phyloP scores from a whole-genome alignment of 495 filamentous ascomycete genomes.

The Viridothelium virens region DNA sequence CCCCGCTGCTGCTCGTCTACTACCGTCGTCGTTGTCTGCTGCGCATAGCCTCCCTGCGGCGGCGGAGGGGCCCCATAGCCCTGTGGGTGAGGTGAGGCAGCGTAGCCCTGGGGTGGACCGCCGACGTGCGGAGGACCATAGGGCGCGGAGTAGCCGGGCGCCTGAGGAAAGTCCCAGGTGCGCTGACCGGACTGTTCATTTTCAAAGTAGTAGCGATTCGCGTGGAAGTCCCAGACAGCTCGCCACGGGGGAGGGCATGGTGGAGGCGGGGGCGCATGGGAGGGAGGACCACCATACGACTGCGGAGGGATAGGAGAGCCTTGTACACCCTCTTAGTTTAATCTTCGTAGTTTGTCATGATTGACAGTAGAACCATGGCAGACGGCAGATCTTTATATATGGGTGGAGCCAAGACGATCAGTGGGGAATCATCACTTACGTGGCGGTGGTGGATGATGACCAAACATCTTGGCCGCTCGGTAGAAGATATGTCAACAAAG shows the following conservation, averaged over 20 bases:
- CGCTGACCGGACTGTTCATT: constrained; percentile 51
- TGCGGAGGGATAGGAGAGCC: constrained; percentile 5
- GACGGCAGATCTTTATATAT: too few species aligned
- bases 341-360: neutral
- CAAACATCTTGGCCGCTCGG: neutral
- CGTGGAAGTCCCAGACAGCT: constrained; percentile 50
- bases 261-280: constrained; percentile 17
- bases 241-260: constrained; percentile 51
- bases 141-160: neutral
- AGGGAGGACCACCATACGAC: constrained; percentile 3
- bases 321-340: neutral
- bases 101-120: neutral
- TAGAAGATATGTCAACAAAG: neutral
- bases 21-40: neutral
- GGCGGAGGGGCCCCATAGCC: neutral
- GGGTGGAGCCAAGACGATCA: too few species aligned
- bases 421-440: neutral
- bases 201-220: constrained; percentile 53
- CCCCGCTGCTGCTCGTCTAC: constrained; percentile 34
- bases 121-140: neutral
- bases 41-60: neutral
- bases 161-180: constrained; percentile 45
- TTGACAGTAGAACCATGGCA: neutral
- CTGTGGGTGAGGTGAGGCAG: neutral
- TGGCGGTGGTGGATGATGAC: constrained; percentile 1